A percentile compares a stretch with the other conserved stretches of the same genome.
These are phyloP conservation scores for Rozella allomycis DNA, from an alignment of 371 early-diverging fungal genomes.

Conservation along the genomic window DNA sequence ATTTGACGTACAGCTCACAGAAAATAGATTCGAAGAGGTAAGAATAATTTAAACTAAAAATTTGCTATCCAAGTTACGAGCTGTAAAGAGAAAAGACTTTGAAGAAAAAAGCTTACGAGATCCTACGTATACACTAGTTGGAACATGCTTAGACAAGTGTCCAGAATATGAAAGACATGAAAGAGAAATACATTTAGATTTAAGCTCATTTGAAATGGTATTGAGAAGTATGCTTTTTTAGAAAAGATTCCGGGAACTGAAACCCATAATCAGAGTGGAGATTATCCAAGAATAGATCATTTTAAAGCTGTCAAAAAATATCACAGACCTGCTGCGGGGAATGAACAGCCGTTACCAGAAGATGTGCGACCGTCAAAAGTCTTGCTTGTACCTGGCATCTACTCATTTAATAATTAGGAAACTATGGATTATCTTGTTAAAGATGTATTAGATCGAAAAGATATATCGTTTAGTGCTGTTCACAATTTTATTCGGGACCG, in stretches of 20 bases:
- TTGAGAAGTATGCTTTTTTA: constrained; percentile 1
- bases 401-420: constrained; percentile 8
- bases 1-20: too few species aligned
- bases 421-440: constrained; percentile 59
- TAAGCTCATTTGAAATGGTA: constrained; percentile 51
- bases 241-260: constrained; percentile 23
- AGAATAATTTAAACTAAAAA: too few species aligned
- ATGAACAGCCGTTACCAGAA: constrained; percentile 57
- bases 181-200: constrained; percentile 45
- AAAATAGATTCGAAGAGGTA: too few species aligned
- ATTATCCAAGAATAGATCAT: constrained; percentile 28
- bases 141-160: constrained; percentile 68
- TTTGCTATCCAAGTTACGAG: too few species aligned
- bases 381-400: constrained; percentile 21
- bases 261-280: too few species aligned
- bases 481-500: constrained; percentile 76
- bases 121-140: too few species aligned
- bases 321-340: constrained; percentile 67
- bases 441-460: constrained; percentile 21
- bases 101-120: too few species aligned
- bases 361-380: constrained; percentile 66
- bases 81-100: too few species aligned
- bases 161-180: constrained; percentile 73
- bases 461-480: constrained; percentile 31
- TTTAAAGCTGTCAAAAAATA: constrained; percentile 54